Evolutionary conservation across 1,139 yeast species (phyloP).

Genomic region (Scheffersomyces insectosa): DNA sequence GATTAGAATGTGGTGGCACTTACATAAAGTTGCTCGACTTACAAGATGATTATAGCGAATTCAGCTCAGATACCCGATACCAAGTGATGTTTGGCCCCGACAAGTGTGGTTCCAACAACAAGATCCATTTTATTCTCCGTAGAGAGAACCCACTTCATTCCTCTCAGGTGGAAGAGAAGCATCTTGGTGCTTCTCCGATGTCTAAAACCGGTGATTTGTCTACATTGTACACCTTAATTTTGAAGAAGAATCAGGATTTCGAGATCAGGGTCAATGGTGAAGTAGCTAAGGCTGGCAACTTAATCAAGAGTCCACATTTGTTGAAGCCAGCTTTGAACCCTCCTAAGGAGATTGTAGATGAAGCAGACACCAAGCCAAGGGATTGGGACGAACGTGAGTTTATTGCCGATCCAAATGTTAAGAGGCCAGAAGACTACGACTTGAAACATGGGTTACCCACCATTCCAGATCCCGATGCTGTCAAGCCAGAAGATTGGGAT

Average conservation of each 20-base stretch:
- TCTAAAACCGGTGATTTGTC: conserved; percentile 60
- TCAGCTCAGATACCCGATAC: conserved; percentile 67
- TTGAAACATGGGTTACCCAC: conserved; percentile 54
- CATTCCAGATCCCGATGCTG: conserved; percentile 66
- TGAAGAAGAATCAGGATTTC: conserved; percentile 62
- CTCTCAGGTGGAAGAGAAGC: conserved; percentile 68
- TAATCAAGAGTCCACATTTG: conserved; percentile 47
- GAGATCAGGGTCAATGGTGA: conserved; percentile 85
- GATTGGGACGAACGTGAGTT: conserved; percentile 73
- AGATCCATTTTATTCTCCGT: conserved; percentile 72
- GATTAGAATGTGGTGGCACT: conserved; percentile 84
- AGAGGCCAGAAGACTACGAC: conserved; percentile 83
- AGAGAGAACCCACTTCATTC: conserved; percentile 52
- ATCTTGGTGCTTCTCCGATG: conserved; percentile 65
- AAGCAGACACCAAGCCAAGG: conserved; percentile 63
- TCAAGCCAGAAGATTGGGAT: conserved; percentile 78
- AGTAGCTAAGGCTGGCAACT: conserved; percentile 66
- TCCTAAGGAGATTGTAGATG: conserved; percentile 62
- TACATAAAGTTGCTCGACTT: conserved; percentile 71
- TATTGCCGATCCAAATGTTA: conserved; percentile 66
- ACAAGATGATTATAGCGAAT: conserved; percentile 40
- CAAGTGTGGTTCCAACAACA: conserved; percentile 77
- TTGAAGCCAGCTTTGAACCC: conserved; percentile 68
- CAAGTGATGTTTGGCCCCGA: conserved; percentile 96
- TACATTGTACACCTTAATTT: conserved; percentile 71